phyloP scores from a whole-genome alignment of 352 stramenopile species.

The Globisporangium lucens region DNA sequence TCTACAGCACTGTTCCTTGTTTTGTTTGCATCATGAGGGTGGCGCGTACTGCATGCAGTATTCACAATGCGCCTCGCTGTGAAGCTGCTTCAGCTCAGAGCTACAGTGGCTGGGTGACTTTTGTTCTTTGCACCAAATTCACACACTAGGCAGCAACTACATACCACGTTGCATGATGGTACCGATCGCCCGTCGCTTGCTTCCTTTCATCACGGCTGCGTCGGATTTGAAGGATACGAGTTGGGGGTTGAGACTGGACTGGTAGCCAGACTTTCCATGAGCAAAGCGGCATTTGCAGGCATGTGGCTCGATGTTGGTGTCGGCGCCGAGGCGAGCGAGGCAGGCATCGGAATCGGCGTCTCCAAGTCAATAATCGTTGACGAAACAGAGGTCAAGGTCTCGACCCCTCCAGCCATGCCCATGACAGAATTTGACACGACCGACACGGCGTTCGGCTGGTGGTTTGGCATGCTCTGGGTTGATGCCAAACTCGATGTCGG shows the following conservation, averaged over 20 bases:
- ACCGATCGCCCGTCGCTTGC: not conserved
- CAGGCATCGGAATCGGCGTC: slow-evolving; percentile 48
- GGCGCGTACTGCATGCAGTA: not conserved
- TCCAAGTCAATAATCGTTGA: slow-evolving; percentile 43
- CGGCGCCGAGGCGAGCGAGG: slow-evolving; percentile 23
- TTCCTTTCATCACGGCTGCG: slow-evolving; percentile 6
- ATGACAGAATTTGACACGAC: slow-evolving; percentile 16
- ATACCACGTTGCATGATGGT: not conserved
- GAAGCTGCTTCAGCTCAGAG: not conserved
- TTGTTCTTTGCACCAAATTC: not conserved
- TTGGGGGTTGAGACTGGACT: slow-evolving; percentile 18
- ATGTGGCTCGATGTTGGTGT: slow-evolving; percentile 10
- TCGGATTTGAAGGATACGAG: slow-evolving; percentile 13
- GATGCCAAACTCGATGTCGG: slow-evolving; percentile 4
- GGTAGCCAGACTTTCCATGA: slow-evolving; percentile 25
- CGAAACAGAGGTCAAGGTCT: slow-evolving; percentile 26
- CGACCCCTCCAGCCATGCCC: slow-evolving; percentile 25
- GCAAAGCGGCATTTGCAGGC: not conserved
- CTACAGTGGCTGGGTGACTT: not conserved
- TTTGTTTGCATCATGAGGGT: not conserved
- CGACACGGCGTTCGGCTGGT: slow-evolving; percentile 13
- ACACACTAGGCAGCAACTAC: not conserved
- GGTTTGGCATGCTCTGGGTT: slow-evolving; percentile 5
- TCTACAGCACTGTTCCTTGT: not conserved
- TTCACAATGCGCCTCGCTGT: not conserved